Percentiles rank a stretch among this genome's conserved stretches.
Evolutionary conservation across 2,329 filamentous ascomycete species (phyloP).

Genomic region (Penicillium sp.): DNA sequence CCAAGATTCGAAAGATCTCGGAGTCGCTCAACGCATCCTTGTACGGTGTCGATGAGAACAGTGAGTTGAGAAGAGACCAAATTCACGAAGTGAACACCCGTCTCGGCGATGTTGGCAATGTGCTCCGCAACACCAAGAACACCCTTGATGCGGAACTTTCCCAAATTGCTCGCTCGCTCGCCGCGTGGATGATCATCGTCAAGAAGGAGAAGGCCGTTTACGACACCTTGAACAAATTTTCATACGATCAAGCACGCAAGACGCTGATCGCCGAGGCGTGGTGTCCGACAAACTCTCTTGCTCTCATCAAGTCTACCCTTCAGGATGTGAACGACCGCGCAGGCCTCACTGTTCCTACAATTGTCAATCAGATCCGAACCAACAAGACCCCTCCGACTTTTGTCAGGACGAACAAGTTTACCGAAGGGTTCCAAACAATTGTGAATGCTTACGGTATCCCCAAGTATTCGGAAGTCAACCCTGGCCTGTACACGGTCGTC

Average conservation of each 20-base stretch:
- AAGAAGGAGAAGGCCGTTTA: slow-evolving; percentile 99
- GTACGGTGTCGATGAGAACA: slow-evolving; percentile 97
- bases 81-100: slow-evolving; percentile 96
- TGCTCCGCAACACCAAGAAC: slow-evolving; percentile 90
- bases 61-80: slow-evolving; percentile 90
- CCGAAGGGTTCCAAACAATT: slow-evolving; percentile 96
- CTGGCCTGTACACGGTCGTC: slow-evolving; percentile 88
- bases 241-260: slow-evolving; percentile 91
- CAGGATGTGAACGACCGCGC: slow-evolving; percentile 96
- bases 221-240: slow-evolving; percentile 91
- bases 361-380: slow-evolving; percentile 95
- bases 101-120: slow-evolving; percentile 84
- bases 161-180: slow-evolving; percentile 87
- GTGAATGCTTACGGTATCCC: slow-evolving; percentile 98
- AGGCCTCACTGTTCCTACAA: slow-evolving; percentile 93
- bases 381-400: slow-evolving; percentile 98
- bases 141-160: slow-evolving; percentile 90
- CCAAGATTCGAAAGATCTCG: slow-evolving; percentile 98
- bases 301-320: slow-evolving; percentile 85
- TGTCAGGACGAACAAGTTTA: slow-evolving; percentile 98
- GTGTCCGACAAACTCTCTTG: slow-evolving; percentile 88
- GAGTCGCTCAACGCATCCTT: slow-evolving; percentile 94
- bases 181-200: slow-evolving; percentile 95
- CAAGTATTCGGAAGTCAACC: slow-evolving; percentile 96
- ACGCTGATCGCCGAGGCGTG: slow-evolving; percentile 97